Conservation (phyloP, 1,284 basidiomycete species). For the Ustilago sp. region DNA sequence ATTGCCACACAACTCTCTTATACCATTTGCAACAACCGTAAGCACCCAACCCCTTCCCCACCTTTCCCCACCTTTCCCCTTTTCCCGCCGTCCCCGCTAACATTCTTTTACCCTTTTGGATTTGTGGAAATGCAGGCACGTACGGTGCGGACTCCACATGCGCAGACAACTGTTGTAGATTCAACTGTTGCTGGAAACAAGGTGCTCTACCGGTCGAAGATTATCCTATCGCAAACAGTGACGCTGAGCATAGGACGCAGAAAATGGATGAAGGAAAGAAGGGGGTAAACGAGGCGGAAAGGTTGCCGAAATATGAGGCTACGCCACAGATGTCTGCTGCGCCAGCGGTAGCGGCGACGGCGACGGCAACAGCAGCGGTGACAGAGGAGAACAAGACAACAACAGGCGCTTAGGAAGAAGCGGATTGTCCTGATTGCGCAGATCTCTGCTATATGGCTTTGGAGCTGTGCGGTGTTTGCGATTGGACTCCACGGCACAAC, state of each 20-base stretch:
- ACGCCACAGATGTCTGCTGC: constrained; percentile 36
- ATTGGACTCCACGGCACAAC: not conserved
- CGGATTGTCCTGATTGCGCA: not conserved
- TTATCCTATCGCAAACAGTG: constrained; percentile 41
- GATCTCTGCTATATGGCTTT: not conserved
- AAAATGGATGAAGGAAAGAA: constrained; percentile 3
- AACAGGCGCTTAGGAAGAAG: not conserved
- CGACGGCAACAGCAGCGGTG: not conserved
- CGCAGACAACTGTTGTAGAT: constrained; percentile 46
- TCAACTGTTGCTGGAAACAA: constrained; percentile 45
- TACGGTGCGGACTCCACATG: constrained; percentile 34
- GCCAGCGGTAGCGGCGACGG: not conserved
- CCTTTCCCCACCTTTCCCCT: not conserved
- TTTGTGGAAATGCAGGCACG: constrained; percentile 6
- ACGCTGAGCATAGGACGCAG: constrained; percentile 13
- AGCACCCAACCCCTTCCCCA: not conserved
- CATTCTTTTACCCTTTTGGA: not conserved
- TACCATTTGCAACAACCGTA: constrained; percentile 34
- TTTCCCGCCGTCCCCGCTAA: not conserved
- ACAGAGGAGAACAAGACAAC: not conserved
- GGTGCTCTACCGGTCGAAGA: constrained; percentile 46
- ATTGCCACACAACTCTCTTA: constrained; percentile 21
- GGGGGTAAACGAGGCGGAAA: not conserved
- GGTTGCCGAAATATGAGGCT: constrained; percentile 31
- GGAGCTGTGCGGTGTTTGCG: not conserved